Conservation (phyloP, 1,139 yeast species). For the Blastobotrys aristatus region DNA sequence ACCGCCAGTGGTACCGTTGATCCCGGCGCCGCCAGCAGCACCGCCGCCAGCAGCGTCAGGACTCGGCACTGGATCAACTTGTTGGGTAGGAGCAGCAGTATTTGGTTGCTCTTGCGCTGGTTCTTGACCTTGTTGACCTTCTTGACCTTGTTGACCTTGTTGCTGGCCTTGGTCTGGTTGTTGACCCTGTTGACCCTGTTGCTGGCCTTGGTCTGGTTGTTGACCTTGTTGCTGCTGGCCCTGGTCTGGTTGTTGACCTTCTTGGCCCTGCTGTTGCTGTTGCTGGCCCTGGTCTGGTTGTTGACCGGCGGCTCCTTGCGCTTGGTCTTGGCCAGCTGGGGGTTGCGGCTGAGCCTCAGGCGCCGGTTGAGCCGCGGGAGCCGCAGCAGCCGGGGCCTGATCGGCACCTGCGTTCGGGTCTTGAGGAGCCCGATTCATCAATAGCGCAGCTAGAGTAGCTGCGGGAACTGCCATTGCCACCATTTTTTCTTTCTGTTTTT, state of each 20-base stretch:
- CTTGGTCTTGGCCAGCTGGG: background rate
- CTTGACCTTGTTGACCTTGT: background rate
- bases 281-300: background rate
- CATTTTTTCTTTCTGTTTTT: background rate
- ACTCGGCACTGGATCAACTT: background rate
- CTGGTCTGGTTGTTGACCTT: constrained; percentile 2
- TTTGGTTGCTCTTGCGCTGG: background rate
- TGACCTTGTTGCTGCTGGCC: background rate
- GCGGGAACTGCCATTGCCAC: constrained; percentile 3
- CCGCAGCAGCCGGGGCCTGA: background rate
- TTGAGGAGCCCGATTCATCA: constrained; percentile 1
- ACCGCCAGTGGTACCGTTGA: background rate
- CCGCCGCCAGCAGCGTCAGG: background rate
- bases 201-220: background rate
- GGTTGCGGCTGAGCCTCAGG: background rate
- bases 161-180: background rate
- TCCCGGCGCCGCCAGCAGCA: background rate
- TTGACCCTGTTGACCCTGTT: background rate
- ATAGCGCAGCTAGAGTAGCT: constrained; percentile 2
- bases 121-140: background rate
- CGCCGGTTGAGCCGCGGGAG: background rate
- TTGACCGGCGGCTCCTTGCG: too few relatives aligned
- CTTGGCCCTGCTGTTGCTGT: background rate
- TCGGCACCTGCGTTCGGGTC: background rate
- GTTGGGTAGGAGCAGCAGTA: background rate